A percentile compares a stretch with the other conserved stretches of the same genome.
Evolutionary conservation across 1,284 basidiomycete species (phyloP).

Genomic region (Ustilago esculenta): DNA sequence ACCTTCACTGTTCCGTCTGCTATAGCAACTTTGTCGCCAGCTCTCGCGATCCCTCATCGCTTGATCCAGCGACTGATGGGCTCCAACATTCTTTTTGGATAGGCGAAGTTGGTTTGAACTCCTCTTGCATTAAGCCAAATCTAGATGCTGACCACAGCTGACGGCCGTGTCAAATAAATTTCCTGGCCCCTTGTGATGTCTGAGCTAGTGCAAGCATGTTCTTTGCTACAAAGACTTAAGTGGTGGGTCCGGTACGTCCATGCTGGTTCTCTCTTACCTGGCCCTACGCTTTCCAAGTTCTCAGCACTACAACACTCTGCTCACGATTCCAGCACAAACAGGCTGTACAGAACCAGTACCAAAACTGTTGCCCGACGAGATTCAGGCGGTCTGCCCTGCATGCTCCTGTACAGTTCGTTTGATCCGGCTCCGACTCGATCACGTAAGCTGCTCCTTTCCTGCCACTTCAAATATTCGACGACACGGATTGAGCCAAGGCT

Average conservation of each 20-base stretch:
- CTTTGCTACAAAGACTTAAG: slow-evolving; percentile 35
- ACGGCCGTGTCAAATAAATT: too few species aligned
- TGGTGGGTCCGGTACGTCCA: slow-evolving; percentile 4
- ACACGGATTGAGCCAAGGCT: too few species aligned
- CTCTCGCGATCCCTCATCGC: background rate
- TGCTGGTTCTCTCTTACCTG: too few species aligned
- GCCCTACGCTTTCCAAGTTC: too few species aligned
- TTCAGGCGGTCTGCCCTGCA: slow-evolving; percentile 12
- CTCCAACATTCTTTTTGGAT: slow-evolving; percentile 25
- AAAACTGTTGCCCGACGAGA: slow-evolving; percentile 1
- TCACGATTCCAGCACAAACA: background rate
- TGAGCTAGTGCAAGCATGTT: slow-evolving; percentile 31
- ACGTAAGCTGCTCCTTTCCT: slow-evolving; percentile 1
- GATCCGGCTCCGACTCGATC: slow-evolving; percentile 9
- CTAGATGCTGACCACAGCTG: too few species aligned
- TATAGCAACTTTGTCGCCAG: slow-evolving; percentile 2
- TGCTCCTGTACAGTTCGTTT: slow-evolving; percentile 4
- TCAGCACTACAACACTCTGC: too few species aligned
- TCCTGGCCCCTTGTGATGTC: too few species aligned
- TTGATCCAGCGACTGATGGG: background rate
- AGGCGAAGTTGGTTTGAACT: slow-evolving; percentile 40
- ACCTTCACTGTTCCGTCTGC: slow-evolving; percentile 37
- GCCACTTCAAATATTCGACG: background rate
- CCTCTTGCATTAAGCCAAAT: too few species aligned
- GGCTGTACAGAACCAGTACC: background rate